phyloP scores from a whole-genome alignment of 768 basidiomycete species.

The Strobilomyces echinocephalus region DNA sequence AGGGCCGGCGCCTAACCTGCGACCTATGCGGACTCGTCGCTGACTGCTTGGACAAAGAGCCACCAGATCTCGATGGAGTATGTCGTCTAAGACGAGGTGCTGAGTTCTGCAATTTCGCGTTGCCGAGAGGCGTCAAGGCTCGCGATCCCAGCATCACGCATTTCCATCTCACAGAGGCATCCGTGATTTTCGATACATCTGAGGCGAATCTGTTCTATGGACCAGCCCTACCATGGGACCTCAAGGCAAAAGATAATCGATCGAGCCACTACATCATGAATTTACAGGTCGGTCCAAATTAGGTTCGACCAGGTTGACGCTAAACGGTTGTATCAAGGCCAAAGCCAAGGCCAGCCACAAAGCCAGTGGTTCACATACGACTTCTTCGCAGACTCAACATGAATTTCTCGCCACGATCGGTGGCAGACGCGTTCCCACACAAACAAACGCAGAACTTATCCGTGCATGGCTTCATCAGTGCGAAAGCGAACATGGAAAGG shows the following conservation, averaged over 20 bases:
- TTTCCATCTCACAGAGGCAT: background rate
- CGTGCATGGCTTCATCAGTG: conserved; percentile 9
- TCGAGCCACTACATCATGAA: background rate
- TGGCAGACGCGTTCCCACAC: background rate
- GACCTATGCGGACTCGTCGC: background rate
- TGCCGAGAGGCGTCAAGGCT: background rate
- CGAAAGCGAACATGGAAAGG: background rate
- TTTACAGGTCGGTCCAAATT: background rate
- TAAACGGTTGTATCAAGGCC: background rate
- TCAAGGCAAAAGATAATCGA: background rate
- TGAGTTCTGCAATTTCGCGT: background rate
- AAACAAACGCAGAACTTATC: conserved; percentile 2
- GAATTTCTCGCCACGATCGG: background rate
- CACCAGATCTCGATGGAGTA: background rate
- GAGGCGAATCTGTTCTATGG: background rate
- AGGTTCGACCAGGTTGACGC: background rate
- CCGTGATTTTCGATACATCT: background rate
- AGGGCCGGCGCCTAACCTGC: background rate
- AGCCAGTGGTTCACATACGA: background rate
- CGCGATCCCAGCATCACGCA: background rate
- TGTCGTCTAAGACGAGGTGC: background rate
- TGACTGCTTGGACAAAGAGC: background rate
- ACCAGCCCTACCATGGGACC: background rate
- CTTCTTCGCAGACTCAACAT: background rate
- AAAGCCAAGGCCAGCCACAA: background rate